These are phyloP conservation scores for Debaryomyces udenii DNA, from an alignment of 1,139 yeast species.

Conservation along the genomic window DNA sequence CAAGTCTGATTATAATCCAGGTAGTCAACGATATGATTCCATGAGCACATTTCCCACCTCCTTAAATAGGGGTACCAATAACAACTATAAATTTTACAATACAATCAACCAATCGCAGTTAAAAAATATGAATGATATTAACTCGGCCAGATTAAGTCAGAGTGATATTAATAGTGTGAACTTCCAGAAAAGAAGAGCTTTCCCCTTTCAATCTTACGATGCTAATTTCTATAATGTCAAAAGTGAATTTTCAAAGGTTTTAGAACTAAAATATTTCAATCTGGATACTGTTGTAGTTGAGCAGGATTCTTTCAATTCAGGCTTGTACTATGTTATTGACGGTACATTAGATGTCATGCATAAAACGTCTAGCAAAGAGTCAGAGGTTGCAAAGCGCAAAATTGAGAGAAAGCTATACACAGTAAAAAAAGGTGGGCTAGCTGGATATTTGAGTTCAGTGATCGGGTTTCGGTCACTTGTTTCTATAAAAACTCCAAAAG, in stretches of 20 bases:
- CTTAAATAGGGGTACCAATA: constrained; percentile 21
- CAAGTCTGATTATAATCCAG: constrained; percentile 22
- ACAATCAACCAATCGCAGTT: constrained; percentile 31
- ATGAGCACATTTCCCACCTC: constrained; percentile 19
- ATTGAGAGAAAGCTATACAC: constrained; percentile 45
- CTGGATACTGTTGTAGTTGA: constrained; percentile 61
- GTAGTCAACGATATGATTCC: constrained; percentile 24
- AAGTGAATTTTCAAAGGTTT: constrained; percentile 62
- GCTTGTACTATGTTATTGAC: constrained; percentile 76
- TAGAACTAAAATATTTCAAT: constrained; percentile 59
- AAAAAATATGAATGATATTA: constrained; percentile 3
- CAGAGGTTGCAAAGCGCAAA: constrained; percentile 12
- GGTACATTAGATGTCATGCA: constrained; percentile 71
- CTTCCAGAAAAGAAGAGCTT: not conserved
- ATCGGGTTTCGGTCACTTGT: constrained; percentile 82
- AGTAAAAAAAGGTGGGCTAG: constrained; percentile 77
- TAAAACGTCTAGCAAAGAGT: constrained; percentile 24
- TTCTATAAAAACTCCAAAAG: constrained; percentile 59
- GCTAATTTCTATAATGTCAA: constrained; percentile 56
- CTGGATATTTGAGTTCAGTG: constrained; percentile 83
- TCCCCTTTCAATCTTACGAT: constrained; percentile 6
- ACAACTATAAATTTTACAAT: constrained; percentile 25
- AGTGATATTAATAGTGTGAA: constrained; percentile 1
- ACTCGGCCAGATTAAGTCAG: constrained; percentile 6
- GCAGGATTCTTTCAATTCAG: constrained; percentile 69